These are phyloP conservation scores for Stachybotrys echinatus DNA, from an alignment of 2,329 filamentous ascomycete species.

Conservation along the genomic window DNA sequence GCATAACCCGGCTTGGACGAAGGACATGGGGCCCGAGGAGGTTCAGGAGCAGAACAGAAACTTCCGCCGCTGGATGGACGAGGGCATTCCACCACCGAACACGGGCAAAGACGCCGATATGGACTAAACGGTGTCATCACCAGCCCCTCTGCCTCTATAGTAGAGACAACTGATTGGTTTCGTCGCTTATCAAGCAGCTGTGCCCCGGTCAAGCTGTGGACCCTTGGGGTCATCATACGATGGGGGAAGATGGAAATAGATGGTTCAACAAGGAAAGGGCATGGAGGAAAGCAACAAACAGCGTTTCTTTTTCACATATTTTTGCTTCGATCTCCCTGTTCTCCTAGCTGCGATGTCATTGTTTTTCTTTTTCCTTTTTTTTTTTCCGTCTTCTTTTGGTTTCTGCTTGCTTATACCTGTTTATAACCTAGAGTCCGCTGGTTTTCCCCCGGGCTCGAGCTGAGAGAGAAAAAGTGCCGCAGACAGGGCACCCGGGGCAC, in stretches of 20 bases:
- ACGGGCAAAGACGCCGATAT: constrained; percentile 26
- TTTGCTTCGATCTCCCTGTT: constrained; percentile 5
- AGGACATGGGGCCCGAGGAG: constrained; percentile 72
- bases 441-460: too few species aligned
- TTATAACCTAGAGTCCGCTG: too few species aligned
- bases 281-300: constrained; percentile 3
- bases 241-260: constrained; percentile 1
- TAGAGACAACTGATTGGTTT: too few species aligned
- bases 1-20: constrained; percentile 74
- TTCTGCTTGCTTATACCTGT: not conserved
- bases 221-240: not conserved
- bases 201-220: too few species aligned
- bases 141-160: too few species aligned
- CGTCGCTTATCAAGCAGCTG: too few species aligned
- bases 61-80: constrained; percentile 48
- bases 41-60: constrained; percentile 70
- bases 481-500: not conserved
- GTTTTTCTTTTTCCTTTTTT: constrained; percentile 10
- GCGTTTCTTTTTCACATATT: constrained; percentile 9
- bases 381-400: constrained; percentile 3
- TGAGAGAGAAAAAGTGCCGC: too few species aligned
- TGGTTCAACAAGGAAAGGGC: not conserved
- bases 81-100: constrained; percentile 35
- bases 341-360: constrained; percentile 4
- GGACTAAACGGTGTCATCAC: constrained; percentile 14